phyloP scores from a whole-genome alignment of 2,329 filamentous ascomycete species.

The Aplosporella prunicola region DNA sequence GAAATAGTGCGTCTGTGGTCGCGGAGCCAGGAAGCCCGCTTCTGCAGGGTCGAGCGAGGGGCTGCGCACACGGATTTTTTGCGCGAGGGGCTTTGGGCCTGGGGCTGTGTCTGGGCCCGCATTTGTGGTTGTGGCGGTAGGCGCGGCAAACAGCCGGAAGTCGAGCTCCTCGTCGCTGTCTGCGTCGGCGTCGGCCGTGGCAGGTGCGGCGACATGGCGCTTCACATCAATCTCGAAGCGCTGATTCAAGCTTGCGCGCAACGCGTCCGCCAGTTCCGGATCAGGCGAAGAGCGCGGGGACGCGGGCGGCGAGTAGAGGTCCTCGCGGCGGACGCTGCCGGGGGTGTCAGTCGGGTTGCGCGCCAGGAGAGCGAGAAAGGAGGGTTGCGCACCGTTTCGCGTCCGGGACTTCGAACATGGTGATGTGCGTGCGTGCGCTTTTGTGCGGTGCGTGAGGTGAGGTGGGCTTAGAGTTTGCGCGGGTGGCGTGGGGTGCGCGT shows the following conservation, averaged over 20 bases:
- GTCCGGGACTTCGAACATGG: too few species aligned
- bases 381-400: too few species aligned
- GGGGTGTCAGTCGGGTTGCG: too few species aligned
- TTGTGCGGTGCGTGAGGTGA: too few species aligned
- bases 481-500: too few species aligned
- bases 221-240: constrained; percentile 20
- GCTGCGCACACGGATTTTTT: constrained; percentile 25
- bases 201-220: not conserved
- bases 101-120: too few species aligned
- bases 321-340: constrained; percentile 24
- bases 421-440: too few species aligned
- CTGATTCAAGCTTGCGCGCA: constrained; percentile 18
- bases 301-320: constrained; percentile 24
- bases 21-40: constrained; percentile 19
- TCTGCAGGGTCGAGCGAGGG: constrained; percentile 19
- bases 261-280: constrained; percentile 21
- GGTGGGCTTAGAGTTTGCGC: too few species aligned
- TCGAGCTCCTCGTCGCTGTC: constrained; percentile 24
- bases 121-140: constrained; percentile 14
- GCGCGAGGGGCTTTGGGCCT: too few species aligned
- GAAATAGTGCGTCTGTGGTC: constrained; percentile 27
- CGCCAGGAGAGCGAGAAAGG: too few species aligned
- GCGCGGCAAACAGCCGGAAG: constrained; percentile 26
- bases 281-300: constrained; percentile 28
- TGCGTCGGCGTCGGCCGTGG: not conserved